Base-by-base conservation (phyloP, 805 yeast genomes). In the Ogataea saltuana region DNA sequence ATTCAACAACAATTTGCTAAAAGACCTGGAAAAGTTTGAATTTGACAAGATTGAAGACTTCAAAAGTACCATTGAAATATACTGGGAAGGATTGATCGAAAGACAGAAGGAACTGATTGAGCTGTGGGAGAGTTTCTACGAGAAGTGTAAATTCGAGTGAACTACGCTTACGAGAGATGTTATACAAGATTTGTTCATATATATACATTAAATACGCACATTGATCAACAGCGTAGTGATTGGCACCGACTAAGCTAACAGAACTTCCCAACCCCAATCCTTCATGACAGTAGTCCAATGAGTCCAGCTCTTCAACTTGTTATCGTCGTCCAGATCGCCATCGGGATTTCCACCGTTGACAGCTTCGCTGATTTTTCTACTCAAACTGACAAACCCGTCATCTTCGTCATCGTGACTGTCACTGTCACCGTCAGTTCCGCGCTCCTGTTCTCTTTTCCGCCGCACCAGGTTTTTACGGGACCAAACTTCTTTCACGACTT, bases 31-130 rank as follows among this genome's bases (percentile, higher is more conserved):
- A 13, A 69, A 64, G 26, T 88, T 90, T 59, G 96, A 88, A 59
- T 68, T 71, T 33, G 91, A 85, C 44, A 85, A 83, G 55, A 75
- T 88, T 26, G 80, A 77, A 28, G 98, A 90, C 55, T 88, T 91
- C 65, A 78, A 96, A 59, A 86, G 86, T 56, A 78, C 89, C 49
- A 86, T 91, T 40, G 99, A 93, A 64, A 83, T 91, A 10, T 90
- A 82, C 56, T 76, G 95, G 60, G 98, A 93, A 63, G 80, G 93
- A 40, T 78, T 93, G 18, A 85, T 90, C 42, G 99, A 93, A 65
- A 75, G 89, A 23, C 99, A 93, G 65, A 93, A 93, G 67, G 97
- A 89, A 61, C 81, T 85, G 23, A 86, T 86, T 46, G 95, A 86
- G 59, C 63, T 83, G n/a, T 86, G 91, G 88, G 93, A 86, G 61